Evolutionary conservation across 2,329 filamentous ascomycete species (phyloP).

Genomic region (Colletotrichum godetiae): DNA sequence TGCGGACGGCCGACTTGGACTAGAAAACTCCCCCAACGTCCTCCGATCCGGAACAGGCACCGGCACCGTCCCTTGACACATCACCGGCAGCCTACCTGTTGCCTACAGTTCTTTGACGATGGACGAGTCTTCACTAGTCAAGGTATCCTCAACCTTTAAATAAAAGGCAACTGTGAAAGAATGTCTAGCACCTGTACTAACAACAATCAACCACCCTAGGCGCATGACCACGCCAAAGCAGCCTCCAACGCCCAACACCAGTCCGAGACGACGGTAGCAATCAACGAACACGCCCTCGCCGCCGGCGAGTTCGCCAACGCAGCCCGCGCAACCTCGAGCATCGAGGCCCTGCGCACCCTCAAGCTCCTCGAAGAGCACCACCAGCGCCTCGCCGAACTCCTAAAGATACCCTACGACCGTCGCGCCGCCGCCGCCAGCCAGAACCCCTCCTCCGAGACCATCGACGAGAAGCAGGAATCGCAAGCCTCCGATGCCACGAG

Average conservation of each 20-base stretch:
- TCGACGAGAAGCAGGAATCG: slow-evolving; percentile 50
- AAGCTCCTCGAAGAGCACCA: slow-evolving; percentile 90
- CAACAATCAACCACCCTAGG: slow-evolving; percentile 57
- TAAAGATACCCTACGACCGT: slow-evolving; percentile 75
- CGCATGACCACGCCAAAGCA: slow-evolving; percentile 89
- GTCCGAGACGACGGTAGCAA: slow-evolving; percentile 81
- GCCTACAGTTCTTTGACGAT: slow-evolving; percentile 52
- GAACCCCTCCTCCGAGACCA: slow-evolving; percentile 48
- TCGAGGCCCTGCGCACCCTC: slow-evolving; percentile 85
- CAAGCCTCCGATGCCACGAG: slow-evolving; percentile 17
- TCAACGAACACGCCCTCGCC: slow-evolving; percentile 88
- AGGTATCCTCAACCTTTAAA: slow-evolving; percentile 57
- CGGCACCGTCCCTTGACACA: neutral
- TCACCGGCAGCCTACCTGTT: neutral
- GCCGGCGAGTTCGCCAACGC: slow-evolving; percentile 90
- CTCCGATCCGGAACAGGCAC: neutral
- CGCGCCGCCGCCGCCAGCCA: slow-evolving; percentile 42
- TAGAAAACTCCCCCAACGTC: neutral
- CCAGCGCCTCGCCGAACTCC: slow-evolving; percentile 81
- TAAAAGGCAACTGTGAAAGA: slow-evolving; percentile 37
- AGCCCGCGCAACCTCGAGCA: slow-evolving; percentile 74
- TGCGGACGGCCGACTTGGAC: neutral
- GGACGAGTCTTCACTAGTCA: slow-evolving; percentile 76
- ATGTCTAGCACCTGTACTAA: slow-evolving; percentile 6
- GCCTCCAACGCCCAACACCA: slow-evolving; percentile 82